Evolutionary conservation across 192 early-diverging fungal species (phyloP).

Genomic region (Podochytrium sp.): DNA sequence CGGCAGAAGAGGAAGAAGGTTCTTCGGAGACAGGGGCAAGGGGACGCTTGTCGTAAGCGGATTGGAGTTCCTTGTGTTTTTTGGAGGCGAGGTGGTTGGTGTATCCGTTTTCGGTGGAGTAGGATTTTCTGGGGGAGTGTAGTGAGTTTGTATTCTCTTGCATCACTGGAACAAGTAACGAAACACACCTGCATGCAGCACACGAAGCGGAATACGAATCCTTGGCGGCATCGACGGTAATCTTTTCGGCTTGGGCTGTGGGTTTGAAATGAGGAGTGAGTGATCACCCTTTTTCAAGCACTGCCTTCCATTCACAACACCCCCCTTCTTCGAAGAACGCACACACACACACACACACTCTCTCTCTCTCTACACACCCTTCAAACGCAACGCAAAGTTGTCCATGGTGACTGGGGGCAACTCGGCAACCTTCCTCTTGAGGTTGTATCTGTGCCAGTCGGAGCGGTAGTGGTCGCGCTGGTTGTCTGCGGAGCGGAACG

Average conservation of each 20-base stretch:
- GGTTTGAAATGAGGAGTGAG: background rate
- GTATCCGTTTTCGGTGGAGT: constrained; percentile 82
- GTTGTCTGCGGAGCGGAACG: constrained; percentile 83
- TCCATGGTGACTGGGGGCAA: constrained; percentile 84
- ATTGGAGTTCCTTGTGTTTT: constrained; percentile 84
- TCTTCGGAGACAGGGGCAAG: background rate
- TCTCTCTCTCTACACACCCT: too few species aligned
- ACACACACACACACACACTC: too few species aligned
- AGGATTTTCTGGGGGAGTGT: constrained; percentile 49
- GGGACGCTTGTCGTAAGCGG: constrained; percentile 33
- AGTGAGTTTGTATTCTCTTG: too few species aligned
- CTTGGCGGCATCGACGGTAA: constrained; percentile 20
- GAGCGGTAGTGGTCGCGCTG: constrained; percentile 93
- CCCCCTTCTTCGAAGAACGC: too few species aligned
- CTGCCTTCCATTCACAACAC: background rate
- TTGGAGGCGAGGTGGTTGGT: constrained; percentile 91
- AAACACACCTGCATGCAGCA: constrained; percentile 24
- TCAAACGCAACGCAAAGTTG: constrained; percentile 77
- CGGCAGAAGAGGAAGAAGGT: constrained; percentile 14
- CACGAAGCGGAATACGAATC: constrained; percentile 18
- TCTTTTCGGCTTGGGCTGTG: constrained; percentile 21
- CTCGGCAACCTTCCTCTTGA: constrained; percentile 94
- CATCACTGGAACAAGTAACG: background rate
- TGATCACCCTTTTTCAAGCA: background rate
- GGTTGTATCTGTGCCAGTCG: constrained; percentile 99